These are phyloP conservation scores for Trichoderma citrinoviride DNA, from an alignment of 2,329 filamentous ascomycete species.

Conservation along the genomic window DNA sequence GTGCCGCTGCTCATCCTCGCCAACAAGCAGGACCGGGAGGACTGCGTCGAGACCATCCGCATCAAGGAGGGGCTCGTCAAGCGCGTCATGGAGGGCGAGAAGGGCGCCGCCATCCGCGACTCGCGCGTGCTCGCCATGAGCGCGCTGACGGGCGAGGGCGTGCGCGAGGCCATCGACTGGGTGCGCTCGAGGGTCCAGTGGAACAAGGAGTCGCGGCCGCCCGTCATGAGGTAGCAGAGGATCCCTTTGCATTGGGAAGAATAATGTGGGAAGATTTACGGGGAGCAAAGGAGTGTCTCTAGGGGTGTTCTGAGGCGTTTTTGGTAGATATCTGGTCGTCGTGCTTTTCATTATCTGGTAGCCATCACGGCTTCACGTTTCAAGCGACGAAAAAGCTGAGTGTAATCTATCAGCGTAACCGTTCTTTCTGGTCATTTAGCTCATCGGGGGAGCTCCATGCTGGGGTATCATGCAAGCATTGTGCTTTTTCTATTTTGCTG, in stretches of 20 bases:
- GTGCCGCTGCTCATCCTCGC: constrained; percentile 89
- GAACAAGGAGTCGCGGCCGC: constrained; percentile 91
- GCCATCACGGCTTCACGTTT: not conserved
- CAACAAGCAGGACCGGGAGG: constrained; percentile 97
- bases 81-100: constrained; percentile 93
- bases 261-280: not conserved
- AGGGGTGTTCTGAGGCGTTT: constrained; percentile 14
- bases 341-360: constrained; percentile 13
- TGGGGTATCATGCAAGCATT: constrained; percentile 33
- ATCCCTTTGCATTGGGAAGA: not conserved
- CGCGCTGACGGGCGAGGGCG: constrained; percentile 83
- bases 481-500: constrained; percentile 23
- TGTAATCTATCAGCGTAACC: not conserved
- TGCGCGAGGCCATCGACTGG: constrained; percentile 97
- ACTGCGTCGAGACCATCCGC: constrained; percentile 93
- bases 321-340: constrained; percentile 13
- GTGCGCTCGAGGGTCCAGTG: constrained; percentile 86
- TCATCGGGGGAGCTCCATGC: not conserved
- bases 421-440: not conserved
- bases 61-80: constrained; percentile 97
- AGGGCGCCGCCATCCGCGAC: constrained; percentile 80
- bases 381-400: not conserved
- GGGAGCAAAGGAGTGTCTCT: not conserved
- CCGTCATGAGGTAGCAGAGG: constrained; percentile 74
- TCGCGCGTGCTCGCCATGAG: constrained; percentile 87